A percentile compares a stretch with the other conserved stretches of the same genome.
Conservation (phyloP, 176 grass and related monocot species). For the Pharus latifolius region DNA sequence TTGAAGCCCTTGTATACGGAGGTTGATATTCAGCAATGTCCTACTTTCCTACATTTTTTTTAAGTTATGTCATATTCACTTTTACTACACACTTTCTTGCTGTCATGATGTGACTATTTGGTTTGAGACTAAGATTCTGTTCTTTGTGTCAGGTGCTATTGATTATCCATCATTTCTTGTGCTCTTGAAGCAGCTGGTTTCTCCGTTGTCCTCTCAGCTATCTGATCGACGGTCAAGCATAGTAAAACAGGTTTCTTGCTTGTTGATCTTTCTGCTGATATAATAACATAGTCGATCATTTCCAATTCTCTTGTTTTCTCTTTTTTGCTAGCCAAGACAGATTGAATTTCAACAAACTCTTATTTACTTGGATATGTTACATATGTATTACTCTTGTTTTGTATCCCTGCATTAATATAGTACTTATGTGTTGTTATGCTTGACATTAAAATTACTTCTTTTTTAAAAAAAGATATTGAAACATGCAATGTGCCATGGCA, state of each 20-base stretch:
- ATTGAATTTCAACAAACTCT: too few species aligned
- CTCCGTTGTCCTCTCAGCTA: constrained; percentile 52
- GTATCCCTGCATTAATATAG: too few species aligned
- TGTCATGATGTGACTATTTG: not conserved
- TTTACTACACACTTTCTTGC: constrained; percentile 8
- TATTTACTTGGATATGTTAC: too few species aligned
- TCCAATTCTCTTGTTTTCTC: too few species aligned
- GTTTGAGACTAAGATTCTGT: not conserved
- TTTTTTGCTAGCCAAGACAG: too few species aligned
- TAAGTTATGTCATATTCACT: constrained; percentile 6
- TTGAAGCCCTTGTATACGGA: constrained; percentile 72
- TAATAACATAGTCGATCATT: not conserved
- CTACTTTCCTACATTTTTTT: not conserved
- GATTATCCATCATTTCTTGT: constrained; percentile 60
- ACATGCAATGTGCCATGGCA: too few species aligned
- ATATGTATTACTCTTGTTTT: too few species aligned
- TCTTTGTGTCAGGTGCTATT: constrained; percentile 46
- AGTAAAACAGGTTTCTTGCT: constrained; percentile 56
- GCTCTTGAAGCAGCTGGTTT: constrained; percentile 73
- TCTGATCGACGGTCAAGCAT: constrained; percentile 70
- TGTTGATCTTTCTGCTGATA: not conserved
- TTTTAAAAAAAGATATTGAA: too few species aligned
- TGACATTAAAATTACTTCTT: too few species aligned
- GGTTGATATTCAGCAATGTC: constrained; percentile 23
- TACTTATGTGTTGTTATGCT: too few species aligned